Base-by-base conservation (phyloP, 108 stramenopile species). In the Parietichytrium sp. region DNA sequence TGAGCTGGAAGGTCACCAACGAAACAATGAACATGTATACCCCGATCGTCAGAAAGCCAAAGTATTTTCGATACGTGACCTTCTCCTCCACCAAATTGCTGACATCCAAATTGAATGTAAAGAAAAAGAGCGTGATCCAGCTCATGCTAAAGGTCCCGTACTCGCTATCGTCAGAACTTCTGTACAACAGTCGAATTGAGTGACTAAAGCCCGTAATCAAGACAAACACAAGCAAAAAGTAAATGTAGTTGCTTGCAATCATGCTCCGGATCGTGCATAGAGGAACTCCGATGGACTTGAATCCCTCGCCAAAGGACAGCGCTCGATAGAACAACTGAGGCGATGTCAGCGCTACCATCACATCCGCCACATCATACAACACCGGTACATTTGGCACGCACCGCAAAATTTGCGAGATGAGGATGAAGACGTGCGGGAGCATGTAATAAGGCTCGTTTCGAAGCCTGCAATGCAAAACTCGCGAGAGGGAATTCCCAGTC, bases 371-470 rank as follows among this genome's bases (percentile, higher is more conserved):
- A 2, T 45, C 42, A 33, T 45, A 33, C 1, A 15, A 10, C n/a
- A 10, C 20, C 1, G 18, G n/a, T 6, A 6, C 20, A 16, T 25
- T n/a, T 25, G 61, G 61, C 38, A 72, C 45, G 20, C 38, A 33
- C n/a, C 61, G 61, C 29, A 72, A 25, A 13, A 27, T 12, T 0
- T 72, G 61, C 6, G 61, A 16, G 13, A 16, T 25, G 25, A 72
- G 45, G 38, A 72, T 42, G n/a, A 42, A 16, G 38, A 72, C 61
- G 20, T 72, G 61, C 38, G 61, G 61, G 10, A 72, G 6, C 36
- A 72, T 72, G 61, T 23, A 72, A 27, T 45, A 72, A n/a, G 61
- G 38, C 20, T 72, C 61, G 61, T 72, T 72, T 6, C 61, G 61
- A n/a, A 72, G 61, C 20, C 45, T 7, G 61, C 61, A 72, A 20